These are phyloP conservation scores for Beta vulgaris DNA, from an alignment of 148 eudicot genomes.

Conservation along the genomic window DNA sequence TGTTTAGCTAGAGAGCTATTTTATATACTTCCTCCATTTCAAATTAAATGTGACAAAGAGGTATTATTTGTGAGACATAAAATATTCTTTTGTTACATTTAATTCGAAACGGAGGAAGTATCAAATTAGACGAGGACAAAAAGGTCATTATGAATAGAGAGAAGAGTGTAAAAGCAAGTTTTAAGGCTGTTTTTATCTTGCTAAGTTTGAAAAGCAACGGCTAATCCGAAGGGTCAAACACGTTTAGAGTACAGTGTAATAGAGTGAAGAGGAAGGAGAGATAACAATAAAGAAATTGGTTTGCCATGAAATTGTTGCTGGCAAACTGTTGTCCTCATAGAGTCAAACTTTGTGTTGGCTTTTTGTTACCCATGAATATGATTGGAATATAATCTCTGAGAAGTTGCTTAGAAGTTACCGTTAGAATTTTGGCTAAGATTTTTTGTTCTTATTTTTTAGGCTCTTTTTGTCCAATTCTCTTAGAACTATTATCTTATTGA, in stretches of 20 bases:
- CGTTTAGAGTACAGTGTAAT: not conserved
- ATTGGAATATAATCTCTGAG: constrained; percentile 4
- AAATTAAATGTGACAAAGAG: too few relatives aligned
- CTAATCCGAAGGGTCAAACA: constrained; percentile 11
- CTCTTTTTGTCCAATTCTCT: not conserved
- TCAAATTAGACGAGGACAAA: not conserved
- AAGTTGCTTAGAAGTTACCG: constrained; percentile 28
- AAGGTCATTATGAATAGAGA: not conserved
- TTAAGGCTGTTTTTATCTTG: not conserved
- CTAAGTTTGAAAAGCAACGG: constrained; percentile 11
- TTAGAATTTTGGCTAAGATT: not conserved
- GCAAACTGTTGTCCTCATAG: not conserved
- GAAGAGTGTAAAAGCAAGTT: not conserved
- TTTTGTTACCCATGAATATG: not conserved
- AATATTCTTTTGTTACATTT: too few relatives aligned
- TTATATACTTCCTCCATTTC: too few relatives aligned
- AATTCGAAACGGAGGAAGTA: too few relatives aligned
- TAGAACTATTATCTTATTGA: not conserved
- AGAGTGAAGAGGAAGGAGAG: not conserved
- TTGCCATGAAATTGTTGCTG: not conserved
- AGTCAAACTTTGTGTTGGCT: not conserved
- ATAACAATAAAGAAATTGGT: not conserved
- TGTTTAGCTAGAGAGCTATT: too few relatives aligned
- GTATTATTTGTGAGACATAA: too few relatives aligned
- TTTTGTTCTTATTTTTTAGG: not conserved